Base-by-base conservation (phyloP, 352 stramenopile genomes). In the Globisporangium splendens region DNA sequence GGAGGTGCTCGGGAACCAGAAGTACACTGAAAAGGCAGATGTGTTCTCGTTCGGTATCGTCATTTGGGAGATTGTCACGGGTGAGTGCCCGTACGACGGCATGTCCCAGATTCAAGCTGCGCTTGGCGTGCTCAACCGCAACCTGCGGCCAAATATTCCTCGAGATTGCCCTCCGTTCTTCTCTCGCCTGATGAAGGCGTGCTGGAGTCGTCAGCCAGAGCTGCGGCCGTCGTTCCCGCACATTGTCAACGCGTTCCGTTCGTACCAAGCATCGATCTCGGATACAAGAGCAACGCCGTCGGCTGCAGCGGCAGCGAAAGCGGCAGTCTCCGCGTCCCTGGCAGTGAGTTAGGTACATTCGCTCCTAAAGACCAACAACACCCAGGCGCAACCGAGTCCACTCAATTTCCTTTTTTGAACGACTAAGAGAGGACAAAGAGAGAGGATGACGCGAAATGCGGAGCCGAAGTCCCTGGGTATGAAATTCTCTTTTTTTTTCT, bases 1-100 rank as follows among this genome's bases (percentile, higher is more conserved):
- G 0, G 75, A 93, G 60, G 85, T 95, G 22, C 70, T 96, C 18
- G 88, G 85, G 42, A 89, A 88, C 41, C 78, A 95, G 42, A 88
- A 91, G 66, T 96, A 96, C 73, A 95, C 86, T 35, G 88, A 96
- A 59, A 96, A 96, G 67, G 86, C 85, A 3, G 87, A 97, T 50
- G 88, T 97, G 14, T 96, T 95, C 59, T 93, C 80, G 46, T 95
- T 96, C 53, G 86, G 75, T 10, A 95, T 96, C 54, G 91, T 97
- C 33, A 84, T 97, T 51, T 97, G 89, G 88, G 88, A 97, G 62
- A 93, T 96, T 48, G 87, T 94, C 51, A 91, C 88, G 11, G 73
- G 88, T 14, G 75, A 84, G 53, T 93, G 91, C 59, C 89, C 89
- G 22, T 96, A 95, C 69, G 82, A 93, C 51, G 89, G 84, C 6